These are phyloP conservation scores for Solanum peruvianum DNA, from an alignment of 257 asterid species.

Conservation along the genomic window DNA sequence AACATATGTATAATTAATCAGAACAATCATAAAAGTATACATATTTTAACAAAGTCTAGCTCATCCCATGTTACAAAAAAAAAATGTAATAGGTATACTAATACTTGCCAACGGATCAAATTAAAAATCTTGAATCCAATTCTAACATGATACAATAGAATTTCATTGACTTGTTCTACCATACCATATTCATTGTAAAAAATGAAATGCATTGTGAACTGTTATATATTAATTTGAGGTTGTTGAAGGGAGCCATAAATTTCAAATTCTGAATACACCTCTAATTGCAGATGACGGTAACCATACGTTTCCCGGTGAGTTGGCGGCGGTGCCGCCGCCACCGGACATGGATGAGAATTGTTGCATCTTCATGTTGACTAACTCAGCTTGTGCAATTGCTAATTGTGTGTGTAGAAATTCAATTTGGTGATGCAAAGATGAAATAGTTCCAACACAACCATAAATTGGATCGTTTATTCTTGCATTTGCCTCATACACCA, in stretches of 20 bases:
- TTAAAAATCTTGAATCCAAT: neutral
- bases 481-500: slow-evolving; percentile 63
- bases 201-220: slow-evolving; percentile 12
- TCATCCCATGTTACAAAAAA: neutral
- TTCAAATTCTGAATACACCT: neutral
- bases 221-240: neutral
- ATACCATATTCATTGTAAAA: slow-evolving; percentile 43
- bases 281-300: slow-evolving; percentile 10
- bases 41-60: neutral
- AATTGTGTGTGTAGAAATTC: slow-evolving; percentile 35
- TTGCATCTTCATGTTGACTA: slow-evolving; percentile 59
- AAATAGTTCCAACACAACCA: slow-evolving; percentile 58
- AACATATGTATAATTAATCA: neutral
- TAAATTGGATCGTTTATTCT: slow-evolving; percentile 52
- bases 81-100: neutral
- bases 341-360: slow-evolving; percentile 31
- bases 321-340: neutral
- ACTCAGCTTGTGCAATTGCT: slow-evolving; percentile 46
- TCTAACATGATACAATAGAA: slow-evolving; percentile 27
- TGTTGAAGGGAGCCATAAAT: neutral
- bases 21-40: neutral
- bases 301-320: slow-evolving; percentile 30
- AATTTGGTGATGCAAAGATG: slow-evolving; percentile 46
- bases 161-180: slow-evolving; percentile 28
- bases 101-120: neutral